Conservation (phyloP, 805 yeast species). For the Brettanomyces naardenensis region DNA sequence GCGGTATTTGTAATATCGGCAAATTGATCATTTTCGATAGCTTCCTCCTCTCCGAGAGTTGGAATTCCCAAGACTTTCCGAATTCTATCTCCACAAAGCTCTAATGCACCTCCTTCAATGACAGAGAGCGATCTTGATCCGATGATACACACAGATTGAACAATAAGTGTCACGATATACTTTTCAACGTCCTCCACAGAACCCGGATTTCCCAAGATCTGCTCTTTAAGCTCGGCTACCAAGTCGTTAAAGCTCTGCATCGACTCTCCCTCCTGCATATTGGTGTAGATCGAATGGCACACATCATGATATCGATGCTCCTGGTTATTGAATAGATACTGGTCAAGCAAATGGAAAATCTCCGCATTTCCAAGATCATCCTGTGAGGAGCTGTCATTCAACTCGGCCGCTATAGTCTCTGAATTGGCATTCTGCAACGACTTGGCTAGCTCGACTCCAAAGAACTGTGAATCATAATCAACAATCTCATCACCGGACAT, state of each 20-base stretch:
- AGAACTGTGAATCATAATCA: conserved; percentile 29
- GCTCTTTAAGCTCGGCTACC: conserved; percentile 15
- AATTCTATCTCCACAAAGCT: conserved; percentile 22
- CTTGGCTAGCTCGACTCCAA: conserved; percentile 23
- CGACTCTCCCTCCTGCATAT: conserved; percentile 24
- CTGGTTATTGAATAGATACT: conserved; percentile 26
- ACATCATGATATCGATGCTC: conserved; percentile 26
- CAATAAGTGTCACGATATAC: conserved; percentile 51
- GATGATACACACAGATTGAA: conserved; percentile 68
- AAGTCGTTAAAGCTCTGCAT: conserved; percentile 23
- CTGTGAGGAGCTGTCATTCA: conserved; percentile 11
- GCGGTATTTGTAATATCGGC: conserved; percentile 20
- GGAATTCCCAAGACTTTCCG: conserved; percentile 20
- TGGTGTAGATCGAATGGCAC: conserved; percentile 26
- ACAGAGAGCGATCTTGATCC: conserved; percentile 87
- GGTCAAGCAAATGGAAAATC: conserved; percentile 23
- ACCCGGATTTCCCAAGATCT: conserved; percentile 9
- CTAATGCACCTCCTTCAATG: conserved; percentile 42
- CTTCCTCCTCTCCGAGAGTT: conserved; percentile 8
- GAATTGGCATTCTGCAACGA: conserved; percentile 2
- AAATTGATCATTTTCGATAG: conserved; percentile 14
- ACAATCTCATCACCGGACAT: conserved; percentile 27
- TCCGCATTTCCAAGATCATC: conserved; percentile 22
- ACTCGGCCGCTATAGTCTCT: conserved; percentile 8
- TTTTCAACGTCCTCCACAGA: conserved; percentile 22